A percentile compares a stretch with the other conserved stretches of the same genome.
Conservation (phyloP, 179 eudicot species). For the Spinacia oleracea region DNA sequence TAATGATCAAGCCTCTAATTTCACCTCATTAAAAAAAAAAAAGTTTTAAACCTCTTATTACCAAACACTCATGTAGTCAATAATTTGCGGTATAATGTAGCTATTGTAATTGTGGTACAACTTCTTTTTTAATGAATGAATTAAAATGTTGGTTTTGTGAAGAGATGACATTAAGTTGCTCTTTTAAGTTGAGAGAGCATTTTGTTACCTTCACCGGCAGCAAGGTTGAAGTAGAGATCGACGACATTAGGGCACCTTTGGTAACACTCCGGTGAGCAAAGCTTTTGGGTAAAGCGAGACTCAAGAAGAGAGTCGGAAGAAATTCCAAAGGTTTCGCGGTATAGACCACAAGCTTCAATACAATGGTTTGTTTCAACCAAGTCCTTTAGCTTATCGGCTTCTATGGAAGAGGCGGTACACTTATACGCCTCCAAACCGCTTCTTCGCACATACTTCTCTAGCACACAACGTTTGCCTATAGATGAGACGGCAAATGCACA, state of each 20-base stretch:
- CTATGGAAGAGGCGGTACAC: slow-evolving; percentile 52
- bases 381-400: slow-evolving; percentile 46
- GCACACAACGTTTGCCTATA: not conserved
- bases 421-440: slow-evolving; percentile 41
- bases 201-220: slow-evolving; percentile 72
- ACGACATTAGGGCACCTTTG: slow-evolving; percentile 58
- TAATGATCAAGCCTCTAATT: too few species aligned
- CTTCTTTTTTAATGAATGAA: too few species aligned
- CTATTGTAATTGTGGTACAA: too few species aligned
- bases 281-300: slow-evolving; percentile 45
- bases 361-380: slow-evolving; percentile 53
- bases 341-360: slow-evolving; percentile 57
- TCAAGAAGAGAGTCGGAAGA: slow-evolving; percentile 62
- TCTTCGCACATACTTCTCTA: slow-evolving; percentile 43
- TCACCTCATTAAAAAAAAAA: too few species aligned
- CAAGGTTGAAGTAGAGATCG: slow-evolving; percentile 76
- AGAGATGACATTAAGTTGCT: too few species aligned
- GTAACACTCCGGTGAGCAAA: slow-evolving; percentile 63
- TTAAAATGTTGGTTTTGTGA: too few species aligned
- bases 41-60: too few species aligned
- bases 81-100: too few species aligned
- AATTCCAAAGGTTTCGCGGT: slow-evolving; percentile 52
- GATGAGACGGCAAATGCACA: not conserved
- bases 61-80: too few species aligned
- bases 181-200: too few species aligned